Percentiles rank a stretch among this genome's conserved stretches.
These are phyloP conservation scores for Aureobasidium sp. DNA, from an alignment of 2,329 filamentous ascomycete species.

Conservation along the genomic window DNA sequence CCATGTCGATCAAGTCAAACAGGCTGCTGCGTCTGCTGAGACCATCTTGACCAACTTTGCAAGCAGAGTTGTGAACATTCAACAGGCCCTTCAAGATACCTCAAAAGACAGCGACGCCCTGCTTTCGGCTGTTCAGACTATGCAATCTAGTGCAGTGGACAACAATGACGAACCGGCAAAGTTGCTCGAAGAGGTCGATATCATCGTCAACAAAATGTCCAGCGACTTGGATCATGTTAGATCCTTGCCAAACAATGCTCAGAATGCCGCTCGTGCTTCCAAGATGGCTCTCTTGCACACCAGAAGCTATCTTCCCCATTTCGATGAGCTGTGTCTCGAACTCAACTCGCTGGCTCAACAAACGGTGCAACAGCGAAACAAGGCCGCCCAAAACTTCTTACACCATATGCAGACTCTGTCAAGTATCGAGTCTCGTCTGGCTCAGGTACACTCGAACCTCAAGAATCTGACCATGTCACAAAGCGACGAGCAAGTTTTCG, in stretches of 20 bases:
- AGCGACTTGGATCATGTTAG: constrained; percentile 77
- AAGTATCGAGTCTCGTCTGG: constrained; percentile 67
- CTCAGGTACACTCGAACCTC: constrained; percentile 65
- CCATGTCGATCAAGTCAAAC: constrained; percentile 64
- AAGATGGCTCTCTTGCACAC: constrained; percentile 60
- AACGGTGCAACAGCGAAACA: constrained; percentile 57
- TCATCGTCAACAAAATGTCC: constrained; percentile 76
- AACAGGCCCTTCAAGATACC: constrained; percentile 36
- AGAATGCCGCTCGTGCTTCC: constrained; percentile 54
- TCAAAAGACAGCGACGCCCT: constrained; percentile 39
- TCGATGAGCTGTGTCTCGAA: constrained; percentile 51
- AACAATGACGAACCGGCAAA: constrained; percentile 56
- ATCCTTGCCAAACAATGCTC: constrained; percentile 59
- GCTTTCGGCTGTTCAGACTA: constrained; percentile 37
- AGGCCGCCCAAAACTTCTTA: constrained; percentile 57
- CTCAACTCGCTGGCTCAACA: constrained; percentile 48
- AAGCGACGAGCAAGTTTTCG: constrained; percentile 72
- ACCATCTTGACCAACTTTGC: constrained; percentile 58
- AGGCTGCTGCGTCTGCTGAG: constrained; percentile 62
- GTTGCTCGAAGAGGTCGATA: constrained; percentile 76
- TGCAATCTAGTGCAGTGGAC: constrained; percentile 43
- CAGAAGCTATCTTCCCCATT: constrained; percentile 54
- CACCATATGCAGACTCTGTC: constrained; percentile 78
- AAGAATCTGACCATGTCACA: constrained; percentile 63
- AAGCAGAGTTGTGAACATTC: constrained; percentile 41